Evolutionary conservation across 768 basidiomycete genomes (phyloP).

Genomic region (Rhizopogon salebrosus): DNA sequence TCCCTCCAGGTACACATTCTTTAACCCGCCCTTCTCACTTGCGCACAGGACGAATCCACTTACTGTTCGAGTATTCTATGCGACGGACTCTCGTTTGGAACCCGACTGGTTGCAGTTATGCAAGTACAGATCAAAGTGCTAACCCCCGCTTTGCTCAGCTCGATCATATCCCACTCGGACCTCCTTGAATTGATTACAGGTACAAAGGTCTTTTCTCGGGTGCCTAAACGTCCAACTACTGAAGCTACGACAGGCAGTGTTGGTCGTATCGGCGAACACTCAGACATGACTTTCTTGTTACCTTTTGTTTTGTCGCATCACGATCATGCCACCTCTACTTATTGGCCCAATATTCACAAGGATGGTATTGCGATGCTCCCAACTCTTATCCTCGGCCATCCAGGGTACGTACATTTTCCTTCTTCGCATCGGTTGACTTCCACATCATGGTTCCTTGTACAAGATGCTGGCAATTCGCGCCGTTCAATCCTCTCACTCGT

Average conservation of each 20-base stretch:
- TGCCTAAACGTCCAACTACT: background rate
- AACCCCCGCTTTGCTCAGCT: background rate
- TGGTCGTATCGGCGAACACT: background rate
- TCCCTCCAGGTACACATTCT: too few species aligned
- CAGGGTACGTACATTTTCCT: background rate
- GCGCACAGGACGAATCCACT: background rate
- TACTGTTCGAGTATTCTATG: background rate
- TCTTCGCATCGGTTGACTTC: background rate
- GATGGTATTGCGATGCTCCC: background rate
- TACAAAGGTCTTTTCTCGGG: background rate
- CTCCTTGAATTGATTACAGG: conserved; percentile 5
- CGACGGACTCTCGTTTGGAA: background rate
- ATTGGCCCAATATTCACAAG: conserved; percentile 5
- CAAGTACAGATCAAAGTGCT: background rate
- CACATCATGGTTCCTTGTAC: background rate
- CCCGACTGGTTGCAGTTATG: background rate
- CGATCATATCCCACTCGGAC: conserved; percentile 1
- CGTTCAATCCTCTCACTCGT: conserved; percentile 3
- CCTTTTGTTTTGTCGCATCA: conserved; percentile 8
- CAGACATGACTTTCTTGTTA: conserved; percentile 4
- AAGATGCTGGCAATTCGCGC: conserved; percentile 9
- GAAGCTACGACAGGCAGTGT: background rate
- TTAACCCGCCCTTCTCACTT: background rate
- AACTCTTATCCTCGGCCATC: background rate
- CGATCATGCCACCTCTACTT: conserved; percentile 1